Conservation (phyloP, 78 protist species). For the Dictyostelium citrinum region DNA sequence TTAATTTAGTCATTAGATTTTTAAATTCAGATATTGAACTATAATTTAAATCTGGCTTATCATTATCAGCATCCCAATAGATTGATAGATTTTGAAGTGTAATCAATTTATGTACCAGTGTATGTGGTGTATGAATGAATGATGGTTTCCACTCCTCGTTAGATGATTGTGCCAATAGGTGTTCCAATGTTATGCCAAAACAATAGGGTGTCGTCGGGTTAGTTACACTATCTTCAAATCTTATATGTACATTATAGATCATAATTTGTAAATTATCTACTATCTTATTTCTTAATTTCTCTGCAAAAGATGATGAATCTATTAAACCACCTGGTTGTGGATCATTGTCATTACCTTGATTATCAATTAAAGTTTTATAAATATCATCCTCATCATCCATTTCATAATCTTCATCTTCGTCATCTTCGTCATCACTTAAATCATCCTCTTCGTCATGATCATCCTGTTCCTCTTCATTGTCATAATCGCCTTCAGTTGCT, state of each 20-base stretch:
- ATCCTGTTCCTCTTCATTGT: background rate
- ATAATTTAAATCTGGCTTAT: constrained; percentile 5
- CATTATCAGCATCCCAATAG: constrained; percentile 48
- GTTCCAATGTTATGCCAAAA: constrained; percentile 79
- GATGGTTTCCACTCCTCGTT: constrained; percentile 75
- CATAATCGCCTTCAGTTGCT: background rate
- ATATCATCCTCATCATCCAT: background rate
- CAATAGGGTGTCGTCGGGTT: constrained; percentile 58
- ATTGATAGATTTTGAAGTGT: constrained; percentile 43
- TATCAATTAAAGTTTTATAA: background rate
- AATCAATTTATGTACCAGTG: constrained; percentile 57
- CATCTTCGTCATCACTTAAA: background rate
- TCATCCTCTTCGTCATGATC: background rate
- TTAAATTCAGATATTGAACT: constrained; percentile 15
- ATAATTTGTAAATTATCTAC: constrained; percentile 78
- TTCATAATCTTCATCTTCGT: background rate
- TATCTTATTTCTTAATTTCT: constrained; percentile 66
- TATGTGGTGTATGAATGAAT: constrained; percentile 37
- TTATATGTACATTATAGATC: constrained; percentile 71
- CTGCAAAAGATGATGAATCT: constrained; percentile 30
- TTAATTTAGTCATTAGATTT: constrained; percentile 3
- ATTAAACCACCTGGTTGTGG: background rate
- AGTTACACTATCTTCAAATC: constrained; percentile 68
- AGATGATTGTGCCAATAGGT: constrained; percentile 61
- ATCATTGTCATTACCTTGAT: background rate